Conservation (phyloP, 1,284 basidiomycete species). For the Dichomitus squalens region DNA sequence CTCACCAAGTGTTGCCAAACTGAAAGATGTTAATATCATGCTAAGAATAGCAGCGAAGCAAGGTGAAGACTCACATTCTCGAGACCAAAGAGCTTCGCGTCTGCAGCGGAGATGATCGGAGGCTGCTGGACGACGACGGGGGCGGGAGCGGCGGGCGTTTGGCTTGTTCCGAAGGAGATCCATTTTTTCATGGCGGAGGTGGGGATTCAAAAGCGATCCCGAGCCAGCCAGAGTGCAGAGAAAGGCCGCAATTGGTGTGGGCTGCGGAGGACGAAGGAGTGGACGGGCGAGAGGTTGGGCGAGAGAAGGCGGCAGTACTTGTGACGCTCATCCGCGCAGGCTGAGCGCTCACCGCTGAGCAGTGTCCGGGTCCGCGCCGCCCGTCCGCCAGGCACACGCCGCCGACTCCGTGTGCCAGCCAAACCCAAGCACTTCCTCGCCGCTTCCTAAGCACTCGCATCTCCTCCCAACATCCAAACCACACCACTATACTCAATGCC, state of each 20-base stretch:
- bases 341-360: background rate
- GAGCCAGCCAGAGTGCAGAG: constrained; percentile 10
- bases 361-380: constrained; percentile 4
- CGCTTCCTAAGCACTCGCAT: too few species aligned
- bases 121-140: constrained; percentile 24
- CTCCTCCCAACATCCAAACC: too few species aligned
- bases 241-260: background rate
- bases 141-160: constrained; percentile 18
- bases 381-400: constrained; percentile 9
- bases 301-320: background rate
- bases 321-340: background rate
- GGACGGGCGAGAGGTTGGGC: background rate
- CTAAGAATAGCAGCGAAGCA: constrained; percentile 3
- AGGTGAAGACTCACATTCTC: constrained; percentile 75
- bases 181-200: constrained; percentile 34
- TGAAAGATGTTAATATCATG: constrained; percentile 32
- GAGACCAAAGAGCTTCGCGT: constrained; percentile 85
- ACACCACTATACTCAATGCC: background rate
- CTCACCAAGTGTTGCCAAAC: constrained; percentile 86
- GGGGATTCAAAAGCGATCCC: constrained; percentile 17
- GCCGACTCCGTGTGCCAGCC: too few species aligned
- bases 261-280: background rate
- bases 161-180: constrained; percentile 28
- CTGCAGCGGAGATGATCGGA: constrained; percentile 50
- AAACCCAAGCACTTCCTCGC: too few species aligned